Evolutionary conservation across 371 early-diverging fungal species (phyloP), one percentile per base, ranked within the genome.

Genomic region (Apophysomyces elegans): DNA sequence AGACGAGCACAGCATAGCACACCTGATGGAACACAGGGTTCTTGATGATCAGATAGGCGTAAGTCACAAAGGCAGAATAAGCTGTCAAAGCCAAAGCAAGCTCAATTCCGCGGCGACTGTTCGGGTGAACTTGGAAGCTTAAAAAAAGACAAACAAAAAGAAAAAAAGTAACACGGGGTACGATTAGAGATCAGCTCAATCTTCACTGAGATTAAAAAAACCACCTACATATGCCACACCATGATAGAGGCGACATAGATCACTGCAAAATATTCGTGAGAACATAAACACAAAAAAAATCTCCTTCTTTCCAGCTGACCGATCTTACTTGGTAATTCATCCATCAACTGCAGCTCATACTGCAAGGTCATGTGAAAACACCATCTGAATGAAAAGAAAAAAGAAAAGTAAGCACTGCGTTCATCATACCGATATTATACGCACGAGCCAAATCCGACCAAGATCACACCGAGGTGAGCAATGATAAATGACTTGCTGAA

Each of bases 291-390:
- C 66, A 21, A 50, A 62, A 9, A 9, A 58, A 64, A 63, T 78
- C 81, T 26, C 32, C 32, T 26, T 26, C 32, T 26, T 26, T 26
- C 32, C 32, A 26, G 1, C 2, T 26, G 32, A 26, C 32, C 32
- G 32, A 26, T 26, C 32, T 26, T 26, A 26, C 32, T 91, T 37
- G 91, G 91, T 37, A 91, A 75, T 69, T 91, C 91, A 73, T 89
- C 92, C 44, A 90, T 73, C 64, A 95, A 76, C 71, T 93, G 93
- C 83, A 89, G 88, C 64, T 88, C 83, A 67, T 88, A 91, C 63
- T 83, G 78, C 56, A 95, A 75, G 11, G 94, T 92, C 82, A 86
- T 90, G 72, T 95, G 95, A 77, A 95, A 95, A 59, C 81, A 74
- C 84, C 87, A 86, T 11, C 86, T 78, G 65, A 11, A 57, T 21